These are phyloP conservation scores for Scedosporium aurantiacum DNA, from an alignment of 2,329 filamentous ascomycete genomes.

Conservation along the genomic window DNA sequence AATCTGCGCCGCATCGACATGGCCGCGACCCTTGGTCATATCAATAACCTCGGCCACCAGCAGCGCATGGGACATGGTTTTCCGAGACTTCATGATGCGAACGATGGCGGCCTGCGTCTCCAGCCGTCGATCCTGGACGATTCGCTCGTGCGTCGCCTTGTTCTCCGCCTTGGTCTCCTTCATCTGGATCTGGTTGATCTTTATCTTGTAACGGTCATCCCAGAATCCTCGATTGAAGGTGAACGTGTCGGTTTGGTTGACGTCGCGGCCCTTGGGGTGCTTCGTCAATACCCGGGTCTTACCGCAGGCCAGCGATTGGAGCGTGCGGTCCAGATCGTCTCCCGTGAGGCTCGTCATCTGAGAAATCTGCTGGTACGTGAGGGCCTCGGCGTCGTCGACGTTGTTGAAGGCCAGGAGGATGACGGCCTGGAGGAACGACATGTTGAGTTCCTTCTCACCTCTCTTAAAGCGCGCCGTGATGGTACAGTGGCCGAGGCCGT, in stretches of 20 bases:
- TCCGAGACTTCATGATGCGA: constrained; percentile 90
- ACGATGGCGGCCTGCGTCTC: constrained; percentile 97
- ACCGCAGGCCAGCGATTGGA: constrained; percentile 90
- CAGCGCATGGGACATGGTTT: constrained; percentile 76
- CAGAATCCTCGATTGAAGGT: constrained; percentile 66
- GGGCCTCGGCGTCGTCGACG: constrained; percentile 42
- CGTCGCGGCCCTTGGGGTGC: constrained; percentile 72
- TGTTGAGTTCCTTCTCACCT: constrained; percentile 75
- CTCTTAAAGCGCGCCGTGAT: constrained; percentile 71
- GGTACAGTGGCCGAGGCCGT: constrained; percentile 82
- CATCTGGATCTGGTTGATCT: constrained; percentile 97
- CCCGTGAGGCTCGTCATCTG: constrained; percentile 64
- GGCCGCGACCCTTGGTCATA: constrained; percentile 76
- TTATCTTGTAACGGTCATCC: constrained; percentile 79
- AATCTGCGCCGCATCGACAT: constrained; percentile 75
- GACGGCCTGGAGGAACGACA: constrained; percentile 85
- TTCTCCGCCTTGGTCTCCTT: constrained; percentile 95
- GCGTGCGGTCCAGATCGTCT: constrained; percentile 71
- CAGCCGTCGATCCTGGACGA: constrained; percentile 81
- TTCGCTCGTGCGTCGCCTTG: constrained; percentile 81
- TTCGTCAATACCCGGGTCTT: constrained; percentile 78
- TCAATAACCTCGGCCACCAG: constrained; percentile 87
- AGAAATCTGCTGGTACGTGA: constrained; percentile 68
- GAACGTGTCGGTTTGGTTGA: constrained; percentile 71
- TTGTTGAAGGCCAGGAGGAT: constrained; percentile 86